Percentiles rank a stretch among this genome's conserved stretches.
phyloP scores from a whole-genome alignment of 177 flowering plant genomes.

The Vitis hybrid region DNA sequence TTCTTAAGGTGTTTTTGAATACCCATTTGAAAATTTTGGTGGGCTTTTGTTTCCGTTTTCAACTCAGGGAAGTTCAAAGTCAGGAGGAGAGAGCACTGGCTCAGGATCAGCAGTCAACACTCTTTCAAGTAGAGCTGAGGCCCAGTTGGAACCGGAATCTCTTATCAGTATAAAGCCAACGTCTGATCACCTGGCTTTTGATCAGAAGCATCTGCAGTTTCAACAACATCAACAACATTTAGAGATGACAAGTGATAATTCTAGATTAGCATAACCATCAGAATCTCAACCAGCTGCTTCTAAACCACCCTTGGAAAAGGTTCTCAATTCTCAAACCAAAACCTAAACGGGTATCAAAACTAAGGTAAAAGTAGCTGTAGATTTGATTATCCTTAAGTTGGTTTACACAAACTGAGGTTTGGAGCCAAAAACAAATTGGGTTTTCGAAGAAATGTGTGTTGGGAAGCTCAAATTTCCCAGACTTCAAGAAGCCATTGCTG shows the following conservation, averaged over 20 bases:
- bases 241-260: no score
- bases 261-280: no score
- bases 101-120: conserved; percentile 76
- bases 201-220: conserved; percentile 31
- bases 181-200: conserved; percentile 32
- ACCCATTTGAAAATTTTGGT: conserved; percentile 10
- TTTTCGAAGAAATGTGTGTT: conserved; percentile 11
- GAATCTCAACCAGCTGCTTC: no score
- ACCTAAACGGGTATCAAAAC: no score
- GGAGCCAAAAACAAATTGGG: conserved; percentile 7
- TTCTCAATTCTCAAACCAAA: no score
- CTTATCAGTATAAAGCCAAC: conserved; percentile 55
- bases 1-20: not conserved
- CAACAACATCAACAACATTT: conserved; percentile 17
- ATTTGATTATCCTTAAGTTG: no score
- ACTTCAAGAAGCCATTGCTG: conserved; percentile 15
- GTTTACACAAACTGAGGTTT: conserved; percentile 4
- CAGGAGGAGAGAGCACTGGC: conserved; percentile 77
- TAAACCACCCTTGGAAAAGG: no score
- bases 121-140: conserved; percentile 41
- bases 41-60: conserved; percentile 7
- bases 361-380: no score
- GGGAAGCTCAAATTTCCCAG: conserved; percentile 14
- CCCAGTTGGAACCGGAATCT: conserved; percentile 63
- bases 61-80: conserved; percentile 66